These are phyloP conservation scores for Saturnispora ahearnii DNA, from an alignment of 805 yeast species.

Conservation along the genomic window DNA sequence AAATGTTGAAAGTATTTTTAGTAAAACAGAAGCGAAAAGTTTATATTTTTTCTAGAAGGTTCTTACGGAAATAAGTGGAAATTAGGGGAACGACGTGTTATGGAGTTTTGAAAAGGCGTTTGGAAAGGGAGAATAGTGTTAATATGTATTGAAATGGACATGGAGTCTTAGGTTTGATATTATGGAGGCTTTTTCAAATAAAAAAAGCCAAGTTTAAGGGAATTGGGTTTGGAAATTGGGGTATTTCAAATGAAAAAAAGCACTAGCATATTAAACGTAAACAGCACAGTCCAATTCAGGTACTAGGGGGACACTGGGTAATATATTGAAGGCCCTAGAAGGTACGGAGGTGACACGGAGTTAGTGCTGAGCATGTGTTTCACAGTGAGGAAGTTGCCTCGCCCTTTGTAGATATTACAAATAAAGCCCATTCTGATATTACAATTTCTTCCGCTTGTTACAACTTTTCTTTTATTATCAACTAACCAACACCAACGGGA, in stretches of 20 bases:
- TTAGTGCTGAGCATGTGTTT: conserved; percentile 1
- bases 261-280: neutral
- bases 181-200: neutral
- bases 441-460: neutral
- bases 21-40: no score
- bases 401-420: conserved; percentile 5
- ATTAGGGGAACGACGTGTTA: neutral
- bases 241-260: neutral
- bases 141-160: neutral
- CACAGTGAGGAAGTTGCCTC: neutral
- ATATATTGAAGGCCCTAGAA: neutral
- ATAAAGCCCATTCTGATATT: neutral
- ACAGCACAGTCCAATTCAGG: no score
- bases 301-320: neutral
- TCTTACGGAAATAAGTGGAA: neutral
- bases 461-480: neutral
- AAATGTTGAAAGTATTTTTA: no score
- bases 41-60: neutral
- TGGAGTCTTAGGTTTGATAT: neutral
- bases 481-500: neutral
- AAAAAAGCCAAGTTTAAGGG: neutral
- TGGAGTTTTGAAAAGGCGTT: neutral
- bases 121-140: no score
- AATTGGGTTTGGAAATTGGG: neutral
- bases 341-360: neutral